These are phyloP conservation scores for Lactifluus pinguis DNA, from an alignment of 768 basidiomycete species.

Conservation along the genomic window DNA sequence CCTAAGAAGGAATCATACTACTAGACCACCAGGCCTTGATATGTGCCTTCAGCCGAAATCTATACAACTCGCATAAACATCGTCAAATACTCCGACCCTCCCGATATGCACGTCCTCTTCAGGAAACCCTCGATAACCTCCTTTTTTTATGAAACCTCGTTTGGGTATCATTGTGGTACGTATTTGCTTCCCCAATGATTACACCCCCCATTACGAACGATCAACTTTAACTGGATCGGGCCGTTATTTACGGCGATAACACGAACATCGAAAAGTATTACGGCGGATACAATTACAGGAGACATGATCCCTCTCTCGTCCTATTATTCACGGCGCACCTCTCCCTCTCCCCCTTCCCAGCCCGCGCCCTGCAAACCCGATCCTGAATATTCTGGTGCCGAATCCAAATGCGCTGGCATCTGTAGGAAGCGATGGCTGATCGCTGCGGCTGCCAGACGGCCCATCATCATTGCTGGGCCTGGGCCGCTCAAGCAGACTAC, in stretches of 20 bases:
- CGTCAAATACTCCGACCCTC: too few relatives aligned
- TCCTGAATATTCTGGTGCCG: constrained; percentile 32
- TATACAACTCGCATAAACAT: not conserved
- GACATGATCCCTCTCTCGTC: too few relatives aligned
- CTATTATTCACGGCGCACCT: not conserved
- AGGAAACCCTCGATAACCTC: too few relatives aligned
- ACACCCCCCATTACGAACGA: not conserved
- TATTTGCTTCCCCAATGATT: not conserved
- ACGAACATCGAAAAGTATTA: too few relatives aligned
- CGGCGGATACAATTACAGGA: too few relatives aligned
- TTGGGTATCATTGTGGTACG: not conserved
- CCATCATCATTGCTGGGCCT: constrained; percentile 6
- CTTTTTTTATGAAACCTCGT: too few relatives aligned
- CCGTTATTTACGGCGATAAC: not conserved
- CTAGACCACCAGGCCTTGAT: constrained; percentile 16
- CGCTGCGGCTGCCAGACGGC: constrained; percentile 13
- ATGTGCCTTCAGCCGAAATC: not conserved
- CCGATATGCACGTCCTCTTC: too few relatives aligned
- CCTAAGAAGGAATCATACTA: constrained; percentile 20
- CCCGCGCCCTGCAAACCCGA: constrained; percentile 49
- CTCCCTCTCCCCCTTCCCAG: constrained; percentile 22
- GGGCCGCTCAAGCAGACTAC: constrained; percentile 28
- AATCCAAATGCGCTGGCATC: constrained; percentile 15
- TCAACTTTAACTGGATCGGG: not conserved
- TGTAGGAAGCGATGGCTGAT: constrained; percentile 14